A percentile compares a stretch with the other conserved stretches of the same genome.
These are phyloP conservation scores for Trametes cingulata DNA, from an alignment of 768 basidiomycete genomes.

Conservation along the genomic window DNA sequence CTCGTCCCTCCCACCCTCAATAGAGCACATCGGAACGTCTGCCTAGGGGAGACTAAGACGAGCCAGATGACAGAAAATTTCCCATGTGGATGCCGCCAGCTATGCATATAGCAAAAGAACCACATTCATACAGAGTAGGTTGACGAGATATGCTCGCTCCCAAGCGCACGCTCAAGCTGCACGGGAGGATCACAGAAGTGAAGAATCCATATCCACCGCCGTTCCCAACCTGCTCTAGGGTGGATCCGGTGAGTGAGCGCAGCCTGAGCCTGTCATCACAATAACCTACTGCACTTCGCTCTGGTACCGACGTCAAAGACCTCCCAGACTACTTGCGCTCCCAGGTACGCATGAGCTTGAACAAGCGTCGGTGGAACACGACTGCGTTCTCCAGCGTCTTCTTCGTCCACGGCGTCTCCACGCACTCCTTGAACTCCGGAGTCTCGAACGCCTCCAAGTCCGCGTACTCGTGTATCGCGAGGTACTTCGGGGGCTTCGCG, in stretches of 20 bases:
- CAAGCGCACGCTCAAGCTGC: too few species aligned
- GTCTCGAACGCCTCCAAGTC: conserved; percentile 33
- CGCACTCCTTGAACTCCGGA: conserved; percentile 40
- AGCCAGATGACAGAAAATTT: too few species aligned
- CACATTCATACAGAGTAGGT: too few species aligned
- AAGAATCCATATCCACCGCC: too few species aligned
- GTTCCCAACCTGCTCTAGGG: not conserved
- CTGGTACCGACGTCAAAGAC: not conserved
- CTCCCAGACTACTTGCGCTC: conserved; percentile 1
- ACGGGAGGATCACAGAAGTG: too few species aligned
- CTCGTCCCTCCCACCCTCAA: too few species aligned
- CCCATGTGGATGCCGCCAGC: too few species aligned
- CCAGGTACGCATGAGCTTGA: conserved; percentile 23
- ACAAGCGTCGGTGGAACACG: conserved; percentile 35
- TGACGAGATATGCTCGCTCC: too few species aligned
- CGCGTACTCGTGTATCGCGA: conserved; percentile 8
- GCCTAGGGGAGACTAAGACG: too few species aligned
- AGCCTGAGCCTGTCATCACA: too few species aligned
- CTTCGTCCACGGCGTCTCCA: conserved; percentile 45
- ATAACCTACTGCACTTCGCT: not conserved
- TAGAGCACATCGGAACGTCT: too few species aligned
- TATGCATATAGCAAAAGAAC: too few species aligned
- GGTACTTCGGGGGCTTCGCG: conserved; percentile 8
- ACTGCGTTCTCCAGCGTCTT: conserved; percentile 36
- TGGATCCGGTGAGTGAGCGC: not conserved